Evolutionary conservation across 352 stramenopile species (phyloP).

Genomic region (Peronospora belbahrii): DNA sequence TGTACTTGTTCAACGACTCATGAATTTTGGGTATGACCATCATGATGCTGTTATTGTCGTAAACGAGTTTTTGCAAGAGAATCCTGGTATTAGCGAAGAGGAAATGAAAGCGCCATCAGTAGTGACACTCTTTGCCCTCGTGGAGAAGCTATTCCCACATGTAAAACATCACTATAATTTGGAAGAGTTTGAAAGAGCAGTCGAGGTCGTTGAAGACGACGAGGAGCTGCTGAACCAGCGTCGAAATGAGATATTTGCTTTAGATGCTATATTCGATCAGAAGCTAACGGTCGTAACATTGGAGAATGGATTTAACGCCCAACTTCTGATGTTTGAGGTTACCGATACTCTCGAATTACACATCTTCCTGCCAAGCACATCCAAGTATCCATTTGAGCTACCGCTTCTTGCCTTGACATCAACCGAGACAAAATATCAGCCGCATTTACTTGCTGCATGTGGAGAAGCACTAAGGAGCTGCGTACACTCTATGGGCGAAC

Average conservation of each 20-base stretch:
- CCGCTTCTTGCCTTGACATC: constrained; percentile 46
- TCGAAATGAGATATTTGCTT: constrained; percentile 67
- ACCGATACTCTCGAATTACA: constrained; percentile 41
- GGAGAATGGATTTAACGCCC: constrained; percentile 11
- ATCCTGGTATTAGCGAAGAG: constrained; percentile 20
- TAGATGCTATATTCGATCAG: constrained; percentile 83
- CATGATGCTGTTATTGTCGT: constrained; percentile 38
- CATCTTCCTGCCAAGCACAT: constrained; percentile 40
- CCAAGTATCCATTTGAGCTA: constrained; percentile 72
- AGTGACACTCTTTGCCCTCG: constrained; percentile 28
- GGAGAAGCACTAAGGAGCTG: constrained; percentile 47
- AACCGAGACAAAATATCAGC: constrained; percentile 28
- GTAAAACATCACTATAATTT: constrained; percentile 38
- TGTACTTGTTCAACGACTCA: constrained; percentile 60
- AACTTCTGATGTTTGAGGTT: constrained; percentile 43
- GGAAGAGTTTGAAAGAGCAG: constrained; percentile 7
- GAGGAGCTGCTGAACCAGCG: constrained; percentile 40
- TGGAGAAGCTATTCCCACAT: constrained; percentile 35
- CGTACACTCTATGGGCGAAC: constrained; percentile 48
- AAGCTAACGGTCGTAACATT: constrained; percentile 33
- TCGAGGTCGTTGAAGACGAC: constrained; percentile 20
- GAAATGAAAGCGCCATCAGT: constrained; percentile 32
- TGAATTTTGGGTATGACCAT: constrained; percentile 74
- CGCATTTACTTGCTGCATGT: constrained; percentile 38
- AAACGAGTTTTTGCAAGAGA: constrained; percentile 31